phyloP scores from a whole-genome alignment of 805 yeast genomes.

The Metschnikowia reukaufii region DNA sequence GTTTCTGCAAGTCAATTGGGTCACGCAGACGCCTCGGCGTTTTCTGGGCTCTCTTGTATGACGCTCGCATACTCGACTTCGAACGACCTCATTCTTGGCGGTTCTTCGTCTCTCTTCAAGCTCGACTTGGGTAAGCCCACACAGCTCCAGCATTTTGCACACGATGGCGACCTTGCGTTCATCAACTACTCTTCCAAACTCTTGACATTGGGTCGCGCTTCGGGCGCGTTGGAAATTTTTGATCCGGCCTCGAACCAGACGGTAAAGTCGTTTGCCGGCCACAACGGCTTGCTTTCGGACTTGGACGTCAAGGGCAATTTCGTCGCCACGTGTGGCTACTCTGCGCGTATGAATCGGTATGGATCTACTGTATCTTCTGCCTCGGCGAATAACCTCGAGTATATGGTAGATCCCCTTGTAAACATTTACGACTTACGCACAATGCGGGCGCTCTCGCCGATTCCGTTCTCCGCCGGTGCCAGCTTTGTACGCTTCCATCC shows the following conservation, averaged over 20 bases:
- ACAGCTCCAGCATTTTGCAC: constrained; percentile 29
- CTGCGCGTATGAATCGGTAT: constrained; percentile 58
- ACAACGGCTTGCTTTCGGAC: constrained; percentile 60
- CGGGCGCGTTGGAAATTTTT: constrained; percentile 63
- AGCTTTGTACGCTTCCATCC: constrained; percentile 84
- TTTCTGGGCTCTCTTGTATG: constrained; percentile 31
- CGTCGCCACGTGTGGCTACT: constrained; percentile 79
- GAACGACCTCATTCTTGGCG: constrained; percentile 33
- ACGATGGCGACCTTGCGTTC: constrained; percentile 45
- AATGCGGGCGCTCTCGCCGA: constrained; percentile 70
- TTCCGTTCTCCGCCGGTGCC: constrained; percentile 90
- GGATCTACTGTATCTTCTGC: constrained; percentile 4
- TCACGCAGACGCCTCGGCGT: constrained; percentile 13
- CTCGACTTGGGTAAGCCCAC: constrained; percentile 36
- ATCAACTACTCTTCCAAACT: constrained; percentile 49
- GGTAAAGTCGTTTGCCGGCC: constrained; percentile 56
- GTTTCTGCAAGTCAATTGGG: constrained; percentile 14
- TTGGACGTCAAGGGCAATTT: constrained; percentile 65
- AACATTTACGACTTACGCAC: constrained; percentile 77
- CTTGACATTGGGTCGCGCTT: constrained; percentile 55
- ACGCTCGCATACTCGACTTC: constrained; percentile 31
- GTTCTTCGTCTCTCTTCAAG: constrained; percentile 27
- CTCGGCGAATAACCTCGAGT: constrained; percentile 21
- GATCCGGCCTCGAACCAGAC: constrained; percentile 53
- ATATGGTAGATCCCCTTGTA: constrained; percentile 70